Conservation (phyloP, 495 filamentous ascomycete genomes). For the Achaetomiella virescens region DNA sequence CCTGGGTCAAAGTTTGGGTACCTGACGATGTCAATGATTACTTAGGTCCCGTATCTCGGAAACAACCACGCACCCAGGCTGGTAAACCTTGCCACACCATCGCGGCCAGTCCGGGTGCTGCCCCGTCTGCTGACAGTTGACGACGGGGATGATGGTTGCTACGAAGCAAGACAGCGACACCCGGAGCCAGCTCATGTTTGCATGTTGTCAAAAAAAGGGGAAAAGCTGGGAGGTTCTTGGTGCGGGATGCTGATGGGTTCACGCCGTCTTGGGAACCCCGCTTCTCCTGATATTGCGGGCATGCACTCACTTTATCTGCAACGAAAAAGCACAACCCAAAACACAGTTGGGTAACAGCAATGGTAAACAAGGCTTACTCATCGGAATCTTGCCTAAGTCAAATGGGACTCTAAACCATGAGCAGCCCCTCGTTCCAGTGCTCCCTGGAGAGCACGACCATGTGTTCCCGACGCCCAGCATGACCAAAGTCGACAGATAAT, state of each 20-base stretch:
- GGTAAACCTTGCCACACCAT: constrained; percentile 58
- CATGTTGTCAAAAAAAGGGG: background rate
- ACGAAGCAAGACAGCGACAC: constrained; percentile 7
- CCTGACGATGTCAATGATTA: constrained; percentile 23
- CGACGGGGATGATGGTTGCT: background rate
- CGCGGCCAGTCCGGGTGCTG: constrained; percentile 41
- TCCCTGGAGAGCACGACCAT: no score
- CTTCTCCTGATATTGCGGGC: background rate
- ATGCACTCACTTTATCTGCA: constrained; percentile 6
- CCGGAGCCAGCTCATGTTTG: constrained; percentile 10
- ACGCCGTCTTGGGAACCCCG: background rate
- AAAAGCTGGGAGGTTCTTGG: background rate
- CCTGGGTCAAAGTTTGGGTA: constrained; percentile 56
- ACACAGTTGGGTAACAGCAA: background rate
- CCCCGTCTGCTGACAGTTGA: constrained; percentile 29
- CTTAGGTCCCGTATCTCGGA: no score
- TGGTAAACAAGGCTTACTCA: background rate
- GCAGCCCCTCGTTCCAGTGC: no score
- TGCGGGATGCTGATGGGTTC: background rate
- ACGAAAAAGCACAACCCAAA: background rate
- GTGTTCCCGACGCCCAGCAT: no score
- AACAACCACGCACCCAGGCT: constrained; percentile 41
- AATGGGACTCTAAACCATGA: no score
- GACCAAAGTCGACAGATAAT: no score
- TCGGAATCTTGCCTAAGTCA: background rate